Conservation (phyloP, 2,329 filamentous ascomycete genomes). For the Xylariomycetidae sp. region DNA sequence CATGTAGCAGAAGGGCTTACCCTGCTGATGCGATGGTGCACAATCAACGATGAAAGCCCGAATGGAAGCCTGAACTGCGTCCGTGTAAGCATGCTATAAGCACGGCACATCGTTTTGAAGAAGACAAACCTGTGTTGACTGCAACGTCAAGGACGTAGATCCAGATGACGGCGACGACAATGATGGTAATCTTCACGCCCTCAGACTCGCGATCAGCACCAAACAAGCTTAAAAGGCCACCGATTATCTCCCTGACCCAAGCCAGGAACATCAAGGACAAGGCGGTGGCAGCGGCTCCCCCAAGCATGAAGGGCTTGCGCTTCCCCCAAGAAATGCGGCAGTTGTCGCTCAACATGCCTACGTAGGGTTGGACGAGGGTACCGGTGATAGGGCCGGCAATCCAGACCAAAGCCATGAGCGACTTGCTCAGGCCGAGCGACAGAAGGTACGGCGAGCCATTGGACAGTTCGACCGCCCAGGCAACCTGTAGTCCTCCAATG, state of each 20-base stretch:
- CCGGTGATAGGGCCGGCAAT: slow-evolving; percentile 76
- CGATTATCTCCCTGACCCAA: slow-evolving; percentile 69
- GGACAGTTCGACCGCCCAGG: slow-evolving; percentile 92
- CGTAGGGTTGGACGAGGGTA: slow-evolving; percentile 73
- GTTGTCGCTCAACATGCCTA: slow-evolving; percentile 75
- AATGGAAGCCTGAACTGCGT: slow-evolving; percentile 76
- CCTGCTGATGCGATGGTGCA: slow-evolving; percentile 83
- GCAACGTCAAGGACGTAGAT: slow-evolving; percentile 91
- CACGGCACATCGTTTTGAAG: background rate
- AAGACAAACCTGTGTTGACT: slow-evolving; percentile 73
- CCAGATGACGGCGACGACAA: slow-evolving; percentile 74
- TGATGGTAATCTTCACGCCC: slow-evolving; percentile 59
- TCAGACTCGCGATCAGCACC: slow-evolving; percentile 61
- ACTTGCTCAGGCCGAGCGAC: slow-evolving; percentile 76
- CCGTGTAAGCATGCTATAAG: slow-evolving; percentile 7
- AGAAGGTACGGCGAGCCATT: slow-evolving; percentile 84
- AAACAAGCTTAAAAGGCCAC: slow-evolving; percentile 61
- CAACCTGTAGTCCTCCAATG: slow-evolving; percentile 85
- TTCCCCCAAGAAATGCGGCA: slow-evolving; percentile 70
- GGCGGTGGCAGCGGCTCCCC: slow-evolving; percentile 61
- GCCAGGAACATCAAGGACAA: slow-evolving; percentile 62
- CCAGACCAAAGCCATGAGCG: slow-evolving; percentile 77
- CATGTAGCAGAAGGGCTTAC: slow-evolving; percentile 20
- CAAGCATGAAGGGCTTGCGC: slow-evolving; percentile 75
- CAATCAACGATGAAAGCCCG: slow-evolving; percentile 92